Evolutionary conservation across 352 stramenopile species (phyloP), one percentile per base, ranked within the genome.

Genomic region (Globisporangium middletonii): DNA sequence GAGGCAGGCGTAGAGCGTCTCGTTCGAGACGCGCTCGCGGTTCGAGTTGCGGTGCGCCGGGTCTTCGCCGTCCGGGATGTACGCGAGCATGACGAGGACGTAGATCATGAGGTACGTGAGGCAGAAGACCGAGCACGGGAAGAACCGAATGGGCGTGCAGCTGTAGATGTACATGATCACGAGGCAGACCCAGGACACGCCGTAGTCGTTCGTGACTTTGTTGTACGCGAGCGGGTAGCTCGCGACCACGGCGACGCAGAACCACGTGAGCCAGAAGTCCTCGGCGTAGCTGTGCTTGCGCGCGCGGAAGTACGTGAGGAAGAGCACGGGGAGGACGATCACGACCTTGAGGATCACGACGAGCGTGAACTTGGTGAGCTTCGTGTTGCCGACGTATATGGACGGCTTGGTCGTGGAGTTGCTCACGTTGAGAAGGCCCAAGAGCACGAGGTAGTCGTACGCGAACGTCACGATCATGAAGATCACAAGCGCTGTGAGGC

Each of bases 111-210:
- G 61, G 50, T 89, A 89, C 26, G 58, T 53, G 28, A 88, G 64
- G 53, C 75, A 88, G 33, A 89, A 88, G 11, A 86, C 74, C 5
- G 79, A 84, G 52, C 78, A 84, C n/a, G 76, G 77, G 55, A 89
- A 90, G 60, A 94, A 94, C 23, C 79, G 69, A 50, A 94, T 85
- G 16, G 79, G 82, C 23, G 82, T 88, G 63, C 77, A 92, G 67
- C 74, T 88, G 67, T 91, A 91, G 46, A 91, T 74, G 65, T 89
- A 90, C 82, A 92, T 90, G 62, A 94, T 88, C 27, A 90, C 70
- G 27, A 94, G 63, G 37, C 79, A 92, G 28, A 90, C 72, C 78
- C 83, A 89, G 15, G 83, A 89, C 16, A 92, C 79, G 50, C 83
- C 83, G 30, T 89, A 88, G 64, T 90, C 79, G 57, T 86, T 82